These are phyloP conservation scores for Sphagnum fallax DNA, from an alignment of 228 moss, liverwort and hornwort genomes.

Conservation along the genomic window DNA sequence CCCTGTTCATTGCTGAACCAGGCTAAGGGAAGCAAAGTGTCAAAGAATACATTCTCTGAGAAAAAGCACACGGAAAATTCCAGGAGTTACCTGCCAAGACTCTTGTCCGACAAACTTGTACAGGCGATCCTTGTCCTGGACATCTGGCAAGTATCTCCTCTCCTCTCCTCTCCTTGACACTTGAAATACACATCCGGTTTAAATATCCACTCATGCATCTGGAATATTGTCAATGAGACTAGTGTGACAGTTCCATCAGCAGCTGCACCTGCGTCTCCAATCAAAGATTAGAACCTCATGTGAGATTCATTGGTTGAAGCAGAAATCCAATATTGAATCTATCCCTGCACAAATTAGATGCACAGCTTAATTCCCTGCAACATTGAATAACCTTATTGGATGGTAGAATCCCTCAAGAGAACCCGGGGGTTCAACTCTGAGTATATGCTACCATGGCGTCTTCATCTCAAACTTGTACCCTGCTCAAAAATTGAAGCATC, in stretches of 20 bases:
- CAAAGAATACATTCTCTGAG: neutral
- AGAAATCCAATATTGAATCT: too few species aligned
- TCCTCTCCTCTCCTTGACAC: constrained; percentile 59
- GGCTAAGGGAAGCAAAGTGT: neutral
- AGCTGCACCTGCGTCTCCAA: constrained; percentile 40
- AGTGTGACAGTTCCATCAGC: constrained; percentile 92
- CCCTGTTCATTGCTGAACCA: too few species aligned
- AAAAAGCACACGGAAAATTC: neutral
- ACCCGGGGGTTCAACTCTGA: too few species aligned
- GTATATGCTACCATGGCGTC: too few species aligned
- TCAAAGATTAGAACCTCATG: neutral
- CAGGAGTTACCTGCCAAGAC: constrained; percentile 75
- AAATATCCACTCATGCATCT: constrained; percentile 79
- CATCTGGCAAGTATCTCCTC: constrained; percentile 74
- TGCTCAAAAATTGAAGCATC: too few species aligned
- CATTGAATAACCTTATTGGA: too few species aligned
- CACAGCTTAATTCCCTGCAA: too few species aligned
- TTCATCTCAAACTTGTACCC: too few species aligned
- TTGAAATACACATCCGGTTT: constrained; percentile 79
- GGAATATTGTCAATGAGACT: constrained; percentile 62
- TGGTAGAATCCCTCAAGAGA: too few species aligned
- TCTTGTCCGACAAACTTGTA: constrained; percentile 72
- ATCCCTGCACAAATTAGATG: too few species aligned
- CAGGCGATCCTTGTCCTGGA: constrained; percentile 40
- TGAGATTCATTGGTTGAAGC: neutral